Conservation (phyloP, 768 basidiomycete species). For the Boletus sensibilis region DNA sequence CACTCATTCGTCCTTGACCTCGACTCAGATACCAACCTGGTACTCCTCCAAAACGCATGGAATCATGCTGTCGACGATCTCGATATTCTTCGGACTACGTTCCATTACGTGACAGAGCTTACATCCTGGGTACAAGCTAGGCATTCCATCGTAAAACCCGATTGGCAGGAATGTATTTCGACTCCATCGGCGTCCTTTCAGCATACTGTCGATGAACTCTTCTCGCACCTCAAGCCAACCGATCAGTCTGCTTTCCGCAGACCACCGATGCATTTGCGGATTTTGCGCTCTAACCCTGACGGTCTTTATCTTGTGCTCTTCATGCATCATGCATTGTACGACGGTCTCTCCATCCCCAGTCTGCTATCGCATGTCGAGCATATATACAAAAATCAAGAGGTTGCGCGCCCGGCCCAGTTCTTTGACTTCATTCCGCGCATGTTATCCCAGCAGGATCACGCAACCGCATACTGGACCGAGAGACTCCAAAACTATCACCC, state of each 20-base stretch:
- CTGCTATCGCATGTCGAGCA: constrained; percentile 35
- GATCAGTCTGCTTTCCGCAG: constrained; percentile 27
- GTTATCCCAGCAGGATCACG: constrained; percentile 37
- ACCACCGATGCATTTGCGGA: constrained; percentile 34
- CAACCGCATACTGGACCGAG: constrained; percentile 39
- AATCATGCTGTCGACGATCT: constrained; percentile 28
- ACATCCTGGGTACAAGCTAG: constrained; percentile 33
- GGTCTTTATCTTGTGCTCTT: constrained; percentile 34
- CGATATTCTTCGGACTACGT: constrained; percentile 48
- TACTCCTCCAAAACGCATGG: constrained; percentile 39
- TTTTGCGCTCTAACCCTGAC: constrained; percentile 7
- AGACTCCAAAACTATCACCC: constrained; percentile 27
- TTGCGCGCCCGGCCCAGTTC: constrained; percentile 31
- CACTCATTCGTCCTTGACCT: constrained; percentile 32
- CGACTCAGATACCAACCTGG: constrained; percentile 20
- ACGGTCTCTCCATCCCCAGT: constrained; percentile 42
- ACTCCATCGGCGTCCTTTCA: constrained; percentile 11
- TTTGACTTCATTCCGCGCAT: constrained; percentile 39
- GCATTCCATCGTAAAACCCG: constrained; percentile 23
- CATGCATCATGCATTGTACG: constrained; percentile 50
- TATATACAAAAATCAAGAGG: constrained; percentile 29
- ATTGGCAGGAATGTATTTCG: constrained; percentile 24
- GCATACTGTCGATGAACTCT: constrained; percentile 9
- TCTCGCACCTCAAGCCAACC: constrained; percentile 12
- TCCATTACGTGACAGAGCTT: constrained; percentile 40